Conservation (phyloP, 345 rosid species). For the Salix exigua region DNA sequence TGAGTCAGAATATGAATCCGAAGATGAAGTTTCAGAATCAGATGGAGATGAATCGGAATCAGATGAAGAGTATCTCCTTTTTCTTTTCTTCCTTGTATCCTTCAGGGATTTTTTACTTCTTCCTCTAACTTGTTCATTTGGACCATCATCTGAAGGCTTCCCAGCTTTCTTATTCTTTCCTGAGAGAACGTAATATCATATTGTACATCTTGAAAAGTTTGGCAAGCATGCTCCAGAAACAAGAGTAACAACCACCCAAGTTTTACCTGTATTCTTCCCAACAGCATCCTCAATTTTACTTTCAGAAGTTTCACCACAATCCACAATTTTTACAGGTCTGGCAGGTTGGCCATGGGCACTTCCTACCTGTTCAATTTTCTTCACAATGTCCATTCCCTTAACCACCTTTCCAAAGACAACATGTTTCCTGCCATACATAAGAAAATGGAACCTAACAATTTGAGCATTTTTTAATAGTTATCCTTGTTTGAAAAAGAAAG, state of each 20-base stretch:
- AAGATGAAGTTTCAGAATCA: slow-evolving; percentile 24
- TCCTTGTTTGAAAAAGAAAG: not conserved
- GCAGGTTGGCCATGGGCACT: slow-evolving; percentile 60
- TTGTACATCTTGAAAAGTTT: not conserved
- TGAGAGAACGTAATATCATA: slow-evolving; percentile 29
- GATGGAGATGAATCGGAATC: slow-evolving; percentile 45
- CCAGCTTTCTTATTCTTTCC: slow-evolving; percentile 57
- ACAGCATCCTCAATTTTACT: slow-evolving; percentile 43
- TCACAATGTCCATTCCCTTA: slow-evolving; percentile 74
- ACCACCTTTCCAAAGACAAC: slow-evolving; percentile 91
- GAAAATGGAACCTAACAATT: slow-evolving; percentile 3
- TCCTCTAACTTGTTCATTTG: slow-evolving; percentile 43
- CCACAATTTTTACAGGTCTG: slow-evolving; percentile 56
- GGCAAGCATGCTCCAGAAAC: not conserved
- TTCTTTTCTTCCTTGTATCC: slow-evolving; percentile 56
- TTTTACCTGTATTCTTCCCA: slow-evolving; percentile 55
- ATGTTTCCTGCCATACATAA: slow-evolving; percentile 64
- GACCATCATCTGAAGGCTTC: slow-evolving; percentile 50
- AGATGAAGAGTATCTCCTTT: slow-evolving; percentile 73
- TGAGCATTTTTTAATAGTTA: not conserved
- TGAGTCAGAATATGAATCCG: slow-evolving; percentile 60
- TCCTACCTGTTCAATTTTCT: slow-evolving; percentile 76
- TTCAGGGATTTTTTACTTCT: slow-evolving; percentile 46
- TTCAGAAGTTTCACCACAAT: slow-evolving; percentile 65
- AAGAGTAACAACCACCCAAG: not conserved